These are phyloP conservation scores for Hemileccinum rubropunctum DNA, from an alignment of 768 basidiomycete species.

Conservation along the genomic window DNA sequence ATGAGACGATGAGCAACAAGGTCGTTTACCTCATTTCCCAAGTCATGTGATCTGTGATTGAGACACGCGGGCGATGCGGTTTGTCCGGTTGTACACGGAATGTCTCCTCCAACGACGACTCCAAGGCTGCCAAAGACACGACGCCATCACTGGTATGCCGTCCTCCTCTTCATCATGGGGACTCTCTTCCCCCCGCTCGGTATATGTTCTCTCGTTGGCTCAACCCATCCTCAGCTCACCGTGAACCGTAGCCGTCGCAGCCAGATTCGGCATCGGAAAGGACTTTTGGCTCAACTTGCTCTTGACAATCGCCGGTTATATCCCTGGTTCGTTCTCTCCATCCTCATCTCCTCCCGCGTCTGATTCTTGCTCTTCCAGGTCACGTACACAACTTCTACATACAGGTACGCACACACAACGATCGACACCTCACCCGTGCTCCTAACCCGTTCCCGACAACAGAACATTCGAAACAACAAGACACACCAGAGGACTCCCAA, in stretches of 20 bases:
- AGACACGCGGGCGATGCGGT: no score
- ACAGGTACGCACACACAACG: constrained; percentile 46
- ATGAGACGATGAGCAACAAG: constrained; percentile 18
- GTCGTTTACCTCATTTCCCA: constrained; percentile 27
- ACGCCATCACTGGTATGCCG: constrained; percentile 77
- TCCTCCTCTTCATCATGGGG: constrained; percentile 83
- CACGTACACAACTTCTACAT: constrained; percentile 95
- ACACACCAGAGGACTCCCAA: constrained; percentile 90
- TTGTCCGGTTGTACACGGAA: no score
- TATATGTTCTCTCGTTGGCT: constrained; percentile 36
- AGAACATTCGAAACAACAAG: constrained; percentile 97
- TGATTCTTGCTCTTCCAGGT: constrained; percentile 40
- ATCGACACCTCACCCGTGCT: not conserved
- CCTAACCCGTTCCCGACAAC: constrained; percentile 11
- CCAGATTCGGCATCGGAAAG: constrained; percentile 85
- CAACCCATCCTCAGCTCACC: not conserved
- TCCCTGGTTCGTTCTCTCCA: constrained; percentile 56
- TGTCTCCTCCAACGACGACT: constrained; percentile 15
- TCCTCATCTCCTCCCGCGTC: not conserved
- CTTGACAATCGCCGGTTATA: constrained; percentile 88
- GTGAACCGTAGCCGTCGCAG: constrained; percentile 71
- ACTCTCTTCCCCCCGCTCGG: constrained; percentile 90
- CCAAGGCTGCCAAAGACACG: constrained; percentile 56
- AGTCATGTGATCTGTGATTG: constrained; percentile 22
- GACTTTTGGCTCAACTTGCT: constrained; percentile 92